Conservation (phyloP, 306 rosid species). For the Nissolia schottii region DNA sequence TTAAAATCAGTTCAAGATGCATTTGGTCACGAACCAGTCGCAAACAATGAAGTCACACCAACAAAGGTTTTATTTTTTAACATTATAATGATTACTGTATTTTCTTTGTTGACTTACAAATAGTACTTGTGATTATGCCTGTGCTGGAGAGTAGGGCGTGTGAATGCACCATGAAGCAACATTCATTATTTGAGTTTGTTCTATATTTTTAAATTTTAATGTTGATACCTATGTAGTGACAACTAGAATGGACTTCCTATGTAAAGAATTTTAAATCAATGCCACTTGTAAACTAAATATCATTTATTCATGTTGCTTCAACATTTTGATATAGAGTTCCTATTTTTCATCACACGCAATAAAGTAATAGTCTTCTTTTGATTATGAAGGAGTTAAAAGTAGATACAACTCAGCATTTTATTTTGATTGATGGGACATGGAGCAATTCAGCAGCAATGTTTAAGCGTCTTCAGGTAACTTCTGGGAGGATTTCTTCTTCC, state of each 20-base stretch:
- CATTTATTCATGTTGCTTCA: constrained; percentile 14
- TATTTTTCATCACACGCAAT: constrained; percentile 28
- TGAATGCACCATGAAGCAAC: not conserved
- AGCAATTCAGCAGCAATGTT: constrained; percentile 95
- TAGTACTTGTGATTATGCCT: not conserved
- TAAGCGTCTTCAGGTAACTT: constrained; percentile 79
- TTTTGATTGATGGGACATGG: constrained; percentile 99
- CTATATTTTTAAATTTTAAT: not conserved
- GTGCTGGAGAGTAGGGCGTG: not conserved
- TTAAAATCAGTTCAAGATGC: constrained; percentile 64
- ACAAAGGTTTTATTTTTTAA: constrained; percentile 34
- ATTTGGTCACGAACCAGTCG: constrained; percentile 46
- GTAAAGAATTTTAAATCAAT: not conserved
- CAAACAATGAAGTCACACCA: constrained; percentile 26
- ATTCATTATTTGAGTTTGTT: not conserved
- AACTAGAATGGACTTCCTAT: not conserved
- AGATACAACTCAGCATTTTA: constrained; percentile 60
- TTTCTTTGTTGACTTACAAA: not conserved
- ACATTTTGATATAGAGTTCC: constrained; percentile 4
- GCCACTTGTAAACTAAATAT: not conserved
- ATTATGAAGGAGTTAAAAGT: constrained; percentile 54
- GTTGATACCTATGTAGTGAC: constrained; percentile 5
- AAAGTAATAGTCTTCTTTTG: constrained; percentile 34
- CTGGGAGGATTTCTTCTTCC: constrained; percentile 10
- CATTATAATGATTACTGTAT: not conserved